Percentiles rank a stretch among this genome's conserved stretches.
Conservation (phyloP, 2,329 filamentous ascomycete species). For the Pyrenophora teres region DNA sequence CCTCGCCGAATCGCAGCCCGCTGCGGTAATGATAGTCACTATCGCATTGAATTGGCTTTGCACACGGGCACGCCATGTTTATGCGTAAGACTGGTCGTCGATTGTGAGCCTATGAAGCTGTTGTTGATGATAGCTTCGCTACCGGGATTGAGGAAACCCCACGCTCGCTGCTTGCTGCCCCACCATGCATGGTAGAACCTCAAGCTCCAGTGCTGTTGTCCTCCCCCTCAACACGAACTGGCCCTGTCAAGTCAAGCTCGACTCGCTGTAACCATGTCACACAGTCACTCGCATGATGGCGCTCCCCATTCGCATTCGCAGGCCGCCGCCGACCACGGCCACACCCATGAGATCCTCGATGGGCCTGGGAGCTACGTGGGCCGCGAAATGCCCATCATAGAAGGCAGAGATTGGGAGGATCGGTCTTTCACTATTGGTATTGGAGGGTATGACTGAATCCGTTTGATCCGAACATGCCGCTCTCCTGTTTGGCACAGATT, state of each 20-base stretch:
- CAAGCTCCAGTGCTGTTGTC: slow-evolving; percentile 7
- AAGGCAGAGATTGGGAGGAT: slow-evolving; percentile 84
- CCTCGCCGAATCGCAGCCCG: slow-evolving; percentile 17
- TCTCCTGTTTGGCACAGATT: not conserved
- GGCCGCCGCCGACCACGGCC: slow-evolving; percentile 75
- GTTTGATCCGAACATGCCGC: not conserved
- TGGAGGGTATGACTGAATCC: slow-evolving; percentile 72
- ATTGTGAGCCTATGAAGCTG: slow-evolving; percentile 4
- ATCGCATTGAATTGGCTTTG: slow-evolving; percentile 12
- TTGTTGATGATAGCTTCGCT: slow-evolving; percentile 9
- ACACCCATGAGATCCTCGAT: slow-evolving; percentile 93
- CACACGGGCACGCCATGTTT: slow-evolving; percentile 4
- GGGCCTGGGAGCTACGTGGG: slow-evolving; percentile 88
- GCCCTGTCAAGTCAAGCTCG: not conserved
- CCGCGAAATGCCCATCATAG: slow-evolving; percentile 90
- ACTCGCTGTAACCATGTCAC: slow-evolving; percentile 28
- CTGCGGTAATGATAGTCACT: slow-evolving; percentile 17
- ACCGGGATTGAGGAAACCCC: slow-evolving; percentile 20
- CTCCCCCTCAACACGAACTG: not conserved
- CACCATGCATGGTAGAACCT: slow-evolving; percentile 19
- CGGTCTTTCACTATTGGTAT: slow-evolving; percentile 97
- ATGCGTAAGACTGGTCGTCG: slow-evolving; percentile 3
- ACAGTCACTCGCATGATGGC: slow-evolving; percentile 42
- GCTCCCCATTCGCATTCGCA: slow-evolving; percentile 56
- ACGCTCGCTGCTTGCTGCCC: slow-evolving; percentile 23